Percentiles rank a stretch among this genome's conserved stretches.
These are phyloP conservation scores for Botryosphaeria dothidea DNA, from an alignment of 2,329 filamentous ascomycete species.

Conservation along the genomic window DNA sequence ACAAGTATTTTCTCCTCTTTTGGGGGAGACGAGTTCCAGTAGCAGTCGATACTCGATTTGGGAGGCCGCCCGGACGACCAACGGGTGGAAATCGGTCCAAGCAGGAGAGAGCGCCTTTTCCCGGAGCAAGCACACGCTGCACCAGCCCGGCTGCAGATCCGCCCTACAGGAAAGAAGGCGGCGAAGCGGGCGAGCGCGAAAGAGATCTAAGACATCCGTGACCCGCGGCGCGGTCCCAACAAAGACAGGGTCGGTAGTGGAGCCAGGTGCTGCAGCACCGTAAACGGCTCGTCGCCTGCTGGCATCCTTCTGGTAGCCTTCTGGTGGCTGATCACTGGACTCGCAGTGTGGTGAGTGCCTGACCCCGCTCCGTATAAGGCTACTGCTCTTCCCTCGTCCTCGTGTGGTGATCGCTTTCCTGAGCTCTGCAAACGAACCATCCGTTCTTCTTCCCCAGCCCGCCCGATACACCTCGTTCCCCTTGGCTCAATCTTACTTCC, in stretches of 20 bases:
- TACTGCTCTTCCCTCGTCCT: background rate
- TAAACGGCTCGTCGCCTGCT: conserved; percentile 7
- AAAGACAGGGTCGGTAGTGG: conserved; percentile 10
- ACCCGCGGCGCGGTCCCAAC: conserved; percentile 1
- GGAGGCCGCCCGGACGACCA: background rate
- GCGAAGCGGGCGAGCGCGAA: background rate
- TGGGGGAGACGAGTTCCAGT: background rate
- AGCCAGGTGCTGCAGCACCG: conserved; percentile 9
- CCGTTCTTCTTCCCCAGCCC: background rate
- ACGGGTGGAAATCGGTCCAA: background rate
- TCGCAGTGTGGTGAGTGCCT: background rate
- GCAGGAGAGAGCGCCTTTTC: background rate
- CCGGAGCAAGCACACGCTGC: conserved; percentile 3
- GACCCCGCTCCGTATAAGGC: background rate
- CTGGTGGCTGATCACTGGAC: background rate
- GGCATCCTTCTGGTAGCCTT: background rate
- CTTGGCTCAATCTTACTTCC: background rate
- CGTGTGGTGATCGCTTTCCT: background rate
- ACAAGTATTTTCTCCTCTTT: background rate
- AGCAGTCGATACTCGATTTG: background rate
- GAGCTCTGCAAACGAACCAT: background rate
- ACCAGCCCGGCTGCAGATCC: conserved; percentile 10
- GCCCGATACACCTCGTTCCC: background rate
- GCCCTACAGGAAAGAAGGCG: background rate
- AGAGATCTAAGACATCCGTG: conserved; percentile 15